phyloP scores from a whole-genome alignment of 495 filamentous ascomycete genomes.

The Penicillium simplicissimum region DNA sequence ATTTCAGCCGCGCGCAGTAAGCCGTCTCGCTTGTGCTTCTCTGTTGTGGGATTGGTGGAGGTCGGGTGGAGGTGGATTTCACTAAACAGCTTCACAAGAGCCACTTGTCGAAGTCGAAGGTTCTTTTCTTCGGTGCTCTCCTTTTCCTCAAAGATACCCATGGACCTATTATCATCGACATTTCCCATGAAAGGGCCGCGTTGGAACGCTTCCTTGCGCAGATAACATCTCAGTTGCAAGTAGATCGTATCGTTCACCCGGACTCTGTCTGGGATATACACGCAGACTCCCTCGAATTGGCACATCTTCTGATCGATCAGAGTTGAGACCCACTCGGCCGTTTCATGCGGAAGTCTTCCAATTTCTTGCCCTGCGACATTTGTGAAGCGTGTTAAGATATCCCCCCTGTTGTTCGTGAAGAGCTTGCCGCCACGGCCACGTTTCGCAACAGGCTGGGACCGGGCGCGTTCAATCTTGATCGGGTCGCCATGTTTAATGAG shows the following conservation, averaged over 20 bases:
- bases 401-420: slow-evolving; percentile 59
- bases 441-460: slow-evolving; percentile 62
- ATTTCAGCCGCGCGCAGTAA: slow-evolving; percentile 84
- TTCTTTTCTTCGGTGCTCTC: slow-evolving; percentile 85
- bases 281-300: slow-evolving; percentile 80
- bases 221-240: slow-evolving; percentile 77
- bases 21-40: slow-evolving; percentile 76
- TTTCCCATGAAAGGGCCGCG: slow-evolving; percentile 53
- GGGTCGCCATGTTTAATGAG: slow-evolving; percentile 74
- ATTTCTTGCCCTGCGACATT: slow-evolving; percentile 78
- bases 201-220: slow-evolving; percentile 74
- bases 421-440: slow-evolving; percentile 49
- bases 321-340: slow-evolving; percentile 90
- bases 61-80: slow-evolving; percentile 82
- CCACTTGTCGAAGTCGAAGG: slow-evolving; percentile 82
- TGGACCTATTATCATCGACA: slow-evolving; percentile 68
- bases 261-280: slow-evolving; percentile 83
- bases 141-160: slow-evolving; percentile 73
- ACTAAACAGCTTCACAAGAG: slow-evolving; percentile 82
- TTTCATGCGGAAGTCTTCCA: slow-evolving; percentile 85
- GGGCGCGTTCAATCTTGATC: slow-evolving; percentile 84
- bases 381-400: slow-evolving; percentile 94
- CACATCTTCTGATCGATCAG: slow-evolving; percentile 91
- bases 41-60: slow-evolving; percentile 69
- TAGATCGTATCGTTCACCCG: slow-evolving; percentile 92